Evolutionary conservation across 2,329 filamentous ascomycete species (phyloP).

Genomic region (Sclerotinia borealis): DNA sequence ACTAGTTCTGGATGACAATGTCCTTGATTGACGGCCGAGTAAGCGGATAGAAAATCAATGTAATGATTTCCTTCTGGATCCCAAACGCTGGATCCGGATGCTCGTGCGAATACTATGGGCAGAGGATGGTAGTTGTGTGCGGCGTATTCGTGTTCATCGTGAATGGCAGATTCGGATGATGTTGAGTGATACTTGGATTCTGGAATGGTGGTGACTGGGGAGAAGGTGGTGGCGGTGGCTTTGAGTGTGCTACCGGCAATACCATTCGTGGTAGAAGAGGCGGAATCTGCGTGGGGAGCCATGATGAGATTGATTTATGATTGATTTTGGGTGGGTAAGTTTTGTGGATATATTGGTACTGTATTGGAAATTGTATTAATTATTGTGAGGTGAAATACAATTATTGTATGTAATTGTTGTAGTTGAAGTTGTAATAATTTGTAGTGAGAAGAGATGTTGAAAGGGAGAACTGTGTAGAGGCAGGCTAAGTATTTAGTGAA

Average conservation of each 20-base stretch:
- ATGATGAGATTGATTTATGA: slow-evolving; percentile 33
- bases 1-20: slow-evolving; percentile 97
- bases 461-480: not conserved
- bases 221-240: slow-evolving; percentile 31
- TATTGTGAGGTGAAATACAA: not conserved
- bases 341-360: not conserved
- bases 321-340: not conserved
- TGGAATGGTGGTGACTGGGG: slow-evolving; percentile 25
- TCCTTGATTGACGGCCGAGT: slow-evolving; percentile 96
- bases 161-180: slow-evolving; percentile 74
- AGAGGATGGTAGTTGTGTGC: slow-evolving; percentile 99
- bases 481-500: not conserved
- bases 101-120: slow-evolving; percentile 85
- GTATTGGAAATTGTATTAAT: not conserved
- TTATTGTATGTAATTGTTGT: not conserved
- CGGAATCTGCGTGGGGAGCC: slow-evolving; percentile 53
- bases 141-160: slow-evolving; percentile 74
- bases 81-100: slow-evolving; percentile 85
- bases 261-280: slow-evolving; percentile 11
- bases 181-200: slow-evolving; percentile 59
- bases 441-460: not conserved
- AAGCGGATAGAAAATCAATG: slow-evolving; percentile 95
- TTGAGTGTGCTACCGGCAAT: slow-evolving; percentile 34
- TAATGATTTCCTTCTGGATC: slow-evolving; percentile 95
- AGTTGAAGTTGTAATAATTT: not conserved